Evolutionary conservation across 1,284 basidiomycete species (phyloP), one percentile per base, ranked within the genome.

Genomic region (Cutaneotrichosporon cutaneum): DNA sequence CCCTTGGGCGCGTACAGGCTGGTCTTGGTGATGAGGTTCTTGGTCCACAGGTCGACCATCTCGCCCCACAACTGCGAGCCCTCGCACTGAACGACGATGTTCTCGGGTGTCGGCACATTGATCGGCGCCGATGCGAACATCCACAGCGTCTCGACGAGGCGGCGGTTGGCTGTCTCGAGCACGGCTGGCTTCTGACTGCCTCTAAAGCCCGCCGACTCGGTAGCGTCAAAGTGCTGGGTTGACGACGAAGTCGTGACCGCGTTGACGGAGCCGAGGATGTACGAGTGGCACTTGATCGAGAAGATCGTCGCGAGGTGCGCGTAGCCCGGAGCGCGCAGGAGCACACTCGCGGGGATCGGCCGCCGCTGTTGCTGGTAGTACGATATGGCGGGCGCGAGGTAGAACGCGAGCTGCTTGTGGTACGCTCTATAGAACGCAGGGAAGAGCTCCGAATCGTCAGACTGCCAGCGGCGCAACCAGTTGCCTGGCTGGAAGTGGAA

Each of bases 351-450:
- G 0, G 76, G 71, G 5, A 82, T 60, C 2, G 77, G 74, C 54
- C 68, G 65, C 52, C 68, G 66, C 24, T 70, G 69, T 0, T 57
- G 47, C 60, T 79, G 75, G 62, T 70, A 77, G 55, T 73, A 66
- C 55, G 77, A 70, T 45, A 80, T 60, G 4, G 71, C 74, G 7
- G 67, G 80, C 47, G 78, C 72, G 32, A 83, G 75, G 65, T 81
- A 81, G 5, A 64, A 59, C 3, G 81, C 81, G 13, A 83, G 75
- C 65, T 82, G 81, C 30, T 79, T 76, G 65, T 83, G 81, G 64
- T 83, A 83, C 0, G 82, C 81, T 58, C 82, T 78, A 70, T 82
- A 83, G 74, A 83, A 83, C 0, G 82, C 79, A 18, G 82, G 82
- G 63, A 82, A 82, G 3, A 83, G 75, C 68, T 83, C 82, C 5